phyloP scores from a whole-genome alignment of 805 yeast genomes.

The Starmerella bombicola region DNA sequence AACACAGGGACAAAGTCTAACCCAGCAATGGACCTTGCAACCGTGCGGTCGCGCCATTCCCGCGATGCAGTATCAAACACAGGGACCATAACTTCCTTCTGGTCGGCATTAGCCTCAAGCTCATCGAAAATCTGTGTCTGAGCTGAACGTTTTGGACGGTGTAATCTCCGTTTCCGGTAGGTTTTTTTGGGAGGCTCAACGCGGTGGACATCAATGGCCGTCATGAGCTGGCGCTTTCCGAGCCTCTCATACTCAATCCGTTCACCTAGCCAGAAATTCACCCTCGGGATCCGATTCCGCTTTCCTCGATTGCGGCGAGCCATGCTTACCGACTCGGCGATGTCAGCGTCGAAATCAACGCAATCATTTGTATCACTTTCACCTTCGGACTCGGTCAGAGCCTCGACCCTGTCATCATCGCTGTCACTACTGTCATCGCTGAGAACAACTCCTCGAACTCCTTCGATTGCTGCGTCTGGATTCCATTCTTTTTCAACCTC shows the following conservation, averaged over 20 bases:
- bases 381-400: constrained; percentile 7
- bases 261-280: constrained; percentile 20
- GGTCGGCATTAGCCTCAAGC: constrained; percentile 4
- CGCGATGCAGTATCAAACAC: constrained; percentile 9
- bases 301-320: constrained; percentile 9
- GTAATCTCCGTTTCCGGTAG: constrained; percentile 7
- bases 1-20: constrained; percentile 9
- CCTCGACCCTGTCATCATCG: constrained; percentile 5
- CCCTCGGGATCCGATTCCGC: constrained; percentile 19
- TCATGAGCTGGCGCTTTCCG: constrained; percentile 10
- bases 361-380: constrained; percentile 4
- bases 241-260: constrained; percentile 15
- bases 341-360: constrained; percentile 7
- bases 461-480: neutral
- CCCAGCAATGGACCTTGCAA: constrained; percentile 15
- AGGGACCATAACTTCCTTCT: constrained; percentile 8
- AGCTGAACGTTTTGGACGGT: constrained; percentile 8
- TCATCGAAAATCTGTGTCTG: constrained; percentile 2
- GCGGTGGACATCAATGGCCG: constrained; percentile 19
- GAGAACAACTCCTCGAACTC: neutral
- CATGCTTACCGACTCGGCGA: constrained; percentile 1
- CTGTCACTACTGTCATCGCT: constrained; percentile 9
- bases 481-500: constrained; percentile 1
- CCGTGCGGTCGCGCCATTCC: constrained; percentile 14
- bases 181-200: constrained; percentile 15